Conservation (phyloP, 208 protist genomes). For the Crithidia acanthocephali region DNA sequence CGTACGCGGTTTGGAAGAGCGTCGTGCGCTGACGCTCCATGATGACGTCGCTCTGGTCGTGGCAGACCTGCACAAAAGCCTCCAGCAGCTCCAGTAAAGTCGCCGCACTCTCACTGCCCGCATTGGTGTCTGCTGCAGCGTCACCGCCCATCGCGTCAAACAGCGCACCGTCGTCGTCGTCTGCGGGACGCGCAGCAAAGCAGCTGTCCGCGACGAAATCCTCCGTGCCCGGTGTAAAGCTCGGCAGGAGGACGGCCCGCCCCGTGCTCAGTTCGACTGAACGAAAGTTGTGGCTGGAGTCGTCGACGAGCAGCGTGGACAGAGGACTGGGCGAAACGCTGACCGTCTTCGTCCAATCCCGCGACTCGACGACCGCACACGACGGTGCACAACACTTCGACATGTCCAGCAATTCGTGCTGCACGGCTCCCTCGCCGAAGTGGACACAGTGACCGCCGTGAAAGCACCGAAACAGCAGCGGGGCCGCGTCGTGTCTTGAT, state of each 20-base stretch:
- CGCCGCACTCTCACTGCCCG: background rate
- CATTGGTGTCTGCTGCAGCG: background rate
- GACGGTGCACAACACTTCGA: background rate
- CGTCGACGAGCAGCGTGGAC: conserved; percentile 66
- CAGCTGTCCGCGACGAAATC: conserved; percentile 9
- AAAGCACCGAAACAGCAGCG: conserved; percentile 7
- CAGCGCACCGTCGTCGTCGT: background rate
- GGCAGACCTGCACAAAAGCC: conserved; percentile 29
- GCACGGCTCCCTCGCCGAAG: background rate
- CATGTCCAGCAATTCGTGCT: background rate
- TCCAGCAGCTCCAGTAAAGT: conserved; percentile 16
- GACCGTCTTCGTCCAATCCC: conserved; percentile 43
- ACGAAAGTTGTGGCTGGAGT: conserved; percentile 45
- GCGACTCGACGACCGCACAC: background rate
- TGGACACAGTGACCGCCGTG: background rate
- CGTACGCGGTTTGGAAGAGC: background rate
- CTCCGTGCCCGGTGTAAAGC: conserved; percentile 29
- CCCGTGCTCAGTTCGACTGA: conserved; percentile 44
- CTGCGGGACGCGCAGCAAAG: background rate
- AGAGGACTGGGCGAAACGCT: conserved; percentile 31
- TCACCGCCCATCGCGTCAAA: background rate
- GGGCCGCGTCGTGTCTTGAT: background rate
- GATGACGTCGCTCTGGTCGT: conserved; percentile 1
- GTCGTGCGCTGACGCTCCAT: background rate
- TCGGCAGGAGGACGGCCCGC: conserved; percentile 41